Evolutionary conservation across 805 yeast genomes (phyloP).

Genomic region (Kodamaea neixiangensis): DNA sequence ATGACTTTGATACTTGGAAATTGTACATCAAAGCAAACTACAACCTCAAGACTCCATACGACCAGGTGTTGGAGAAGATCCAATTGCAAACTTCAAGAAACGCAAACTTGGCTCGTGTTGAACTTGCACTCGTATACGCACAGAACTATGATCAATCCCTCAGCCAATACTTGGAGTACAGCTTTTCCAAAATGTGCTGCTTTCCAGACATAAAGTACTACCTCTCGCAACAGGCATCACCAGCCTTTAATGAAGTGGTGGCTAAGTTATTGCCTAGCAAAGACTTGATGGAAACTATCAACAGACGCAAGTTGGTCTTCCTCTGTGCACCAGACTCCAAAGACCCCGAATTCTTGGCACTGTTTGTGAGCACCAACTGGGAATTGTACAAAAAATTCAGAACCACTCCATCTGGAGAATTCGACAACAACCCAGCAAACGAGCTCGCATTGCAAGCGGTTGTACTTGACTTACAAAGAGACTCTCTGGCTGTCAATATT

Average conservation of each 20-base stretch:
- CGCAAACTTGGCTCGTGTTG: constrained; percentile 53
- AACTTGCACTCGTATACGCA: constrained; percentile 35
- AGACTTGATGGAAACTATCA: constrained; percentile 3
- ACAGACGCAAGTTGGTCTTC: constrained; percentile 43
- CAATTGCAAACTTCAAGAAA: constrained; percentile 35
- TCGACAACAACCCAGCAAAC: constrained; percentile 73
- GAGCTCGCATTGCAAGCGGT: constrained; percentile 63
- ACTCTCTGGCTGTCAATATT: constrained; percentile 25
- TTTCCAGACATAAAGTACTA: constrained; percentile 55
- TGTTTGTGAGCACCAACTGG: constrained; percentile 11
- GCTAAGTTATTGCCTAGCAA: not conserved
- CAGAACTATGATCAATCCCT: constrained; percentile 30
- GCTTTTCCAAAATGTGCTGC: constrained; percentile 64
- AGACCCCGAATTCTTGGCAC: not conserved
- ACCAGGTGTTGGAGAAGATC: constrained; percentile 19
- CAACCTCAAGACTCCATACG: constrained; percentile 33
- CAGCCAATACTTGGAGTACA: constrained; percentile 43
- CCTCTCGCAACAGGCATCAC: constrained; percentile 6
- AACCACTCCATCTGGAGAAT: constrained; percentile 39
- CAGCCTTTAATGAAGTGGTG: not conserved
- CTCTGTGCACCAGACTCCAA: not conserved
- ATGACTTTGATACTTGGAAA: constrained; percentile 81
- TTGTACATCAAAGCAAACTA: constrained; percentile 48
- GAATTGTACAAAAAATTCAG: constrained; percentile 36
- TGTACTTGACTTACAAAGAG: constrained; percentile 17